Base-by-base conservation (phyloP, 495 filamentous ascomycete species). In the Talaromyces proteolyticus region DNA sequence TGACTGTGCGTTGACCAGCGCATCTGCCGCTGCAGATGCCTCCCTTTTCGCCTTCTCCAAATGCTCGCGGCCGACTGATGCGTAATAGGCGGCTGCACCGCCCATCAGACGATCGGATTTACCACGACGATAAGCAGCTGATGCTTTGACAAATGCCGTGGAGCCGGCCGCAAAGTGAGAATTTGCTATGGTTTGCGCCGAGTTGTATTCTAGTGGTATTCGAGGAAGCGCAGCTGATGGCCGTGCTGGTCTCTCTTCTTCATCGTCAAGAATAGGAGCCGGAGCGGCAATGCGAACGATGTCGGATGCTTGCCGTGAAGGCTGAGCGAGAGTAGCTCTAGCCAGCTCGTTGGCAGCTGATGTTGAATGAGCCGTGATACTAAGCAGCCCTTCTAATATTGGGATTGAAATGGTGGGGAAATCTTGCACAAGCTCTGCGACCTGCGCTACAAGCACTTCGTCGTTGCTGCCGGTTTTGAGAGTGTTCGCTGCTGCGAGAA, bases 71-170 rank as follows among this genome's bases (percentile, higher is more conserved):
- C 76, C 81, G 1, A 79, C 60, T 16, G 80, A 61, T 3, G 74
- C 71, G 57, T 91, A 91, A 57, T 86, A 81, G 0, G 78, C 81
- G 3, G 84, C 81, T 4, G 76, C 86, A 21, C 76, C 85, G 16
- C 76, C 80, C 76, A 87, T 85, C 11, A 86, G 63, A 3, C 59
- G 81, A 50, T 85, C 76, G 0, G 86, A 89, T 54, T 74, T 81
- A 14, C 78, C 79, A 51, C 74, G 79, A 25, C 81, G 80, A 54
- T 83, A 79, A 4, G 84, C 78, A 41, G 73, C 68, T 6, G 70
- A 66, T 2, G 87, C 86, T 69, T 87, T 77, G 4, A 62, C 57
- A 50, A 82, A 78, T 2, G 84, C 83, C 6, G 59, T 56, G 0
- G 68, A 60, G 12, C 76, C 67, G 3, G 68, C 68, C 1, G 58